A percentile compares a stretch with the other conserved stretches of the same genome.
Evolutionary conservation across 1,139 yeast genomes (phyloP).

Genomic region (Protomyces gravidus): DNA sequence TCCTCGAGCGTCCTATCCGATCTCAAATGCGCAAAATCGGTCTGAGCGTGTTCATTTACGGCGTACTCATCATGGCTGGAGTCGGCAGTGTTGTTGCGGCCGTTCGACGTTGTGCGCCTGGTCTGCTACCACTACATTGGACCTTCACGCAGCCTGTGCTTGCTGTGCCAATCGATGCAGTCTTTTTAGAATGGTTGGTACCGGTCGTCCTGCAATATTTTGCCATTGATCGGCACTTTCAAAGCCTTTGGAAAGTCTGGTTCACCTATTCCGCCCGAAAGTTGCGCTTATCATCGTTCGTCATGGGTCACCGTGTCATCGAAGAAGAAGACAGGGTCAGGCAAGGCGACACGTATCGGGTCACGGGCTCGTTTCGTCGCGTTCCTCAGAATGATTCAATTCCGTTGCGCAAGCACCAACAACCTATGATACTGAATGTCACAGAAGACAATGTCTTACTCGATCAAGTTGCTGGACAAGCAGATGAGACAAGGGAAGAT

Average conservation of each 20-base stretch:
- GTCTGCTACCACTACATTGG: conserved; percentile 38
- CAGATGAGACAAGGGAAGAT: conserved; percentile 46
- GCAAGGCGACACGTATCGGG: conserved; percentile 55
- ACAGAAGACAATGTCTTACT: conserved; percentile 70
- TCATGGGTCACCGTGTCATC: conserved; percentile 63
- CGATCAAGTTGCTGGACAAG: conserved; percentile 44
- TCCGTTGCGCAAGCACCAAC: conserved; percentile 51
- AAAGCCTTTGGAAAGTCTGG: conserved; percentile 57
- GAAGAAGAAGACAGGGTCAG: conserved; percentile 50
- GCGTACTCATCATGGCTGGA: conserved; percentile 66
- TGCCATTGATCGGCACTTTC: conserved; percentile 32
- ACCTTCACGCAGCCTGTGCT: conserved; percentile 31
- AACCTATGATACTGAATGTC: conserved; percentile 71
- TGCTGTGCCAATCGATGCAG: conserved; percentile 40
- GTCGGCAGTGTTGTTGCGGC: conserved; percentile 64
- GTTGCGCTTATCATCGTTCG: conserved; percentile 71
- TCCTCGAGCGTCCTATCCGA: conserved; percentile 66
- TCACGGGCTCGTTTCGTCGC: conserved; percentile 75
- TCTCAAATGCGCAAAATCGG: conserved; percentile 70
- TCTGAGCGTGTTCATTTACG: conserved; percentile 72
- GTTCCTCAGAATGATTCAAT: conserved; percentile 82
- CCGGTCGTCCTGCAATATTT: conserved; percentile 33
- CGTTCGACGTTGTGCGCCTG: conserved; percentile 45
- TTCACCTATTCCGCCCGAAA: conserved; percentile 56
- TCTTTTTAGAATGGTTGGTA: conserved; percentile 36